Evolutionary conservation across 169 alveolate species (phyloP), one percentile per base, ranked within the genome.

Genomic region (Perkinsus chesapeaki): DNA sequence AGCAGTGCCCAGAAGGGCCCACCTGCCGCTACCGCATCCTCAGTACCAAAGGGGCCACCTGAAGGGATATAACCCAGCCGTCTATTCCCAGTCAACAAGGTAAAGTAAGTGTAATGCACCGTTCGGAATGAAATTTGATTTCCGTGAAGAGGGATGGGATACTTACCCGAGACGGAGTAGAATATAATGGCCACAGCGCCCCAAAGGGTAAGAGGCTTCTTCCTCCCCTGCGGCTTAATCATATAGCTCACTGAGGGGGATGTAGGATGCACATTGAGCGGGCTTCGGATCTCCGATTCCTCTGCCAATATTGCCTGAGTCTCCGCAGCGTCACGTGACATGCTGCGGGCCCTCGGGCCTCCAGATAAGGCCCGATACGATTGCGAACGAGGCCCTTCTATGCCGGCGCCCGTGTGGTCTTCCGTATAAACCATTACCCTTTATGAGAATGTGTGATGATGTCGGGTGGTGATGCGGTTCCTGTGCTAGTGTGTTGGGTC

Each of bases 191-290:
- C 82, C 12, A 60, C 82, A 20, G 82, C 82, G 12, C 82, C 82
- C 82, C 82, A 60, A 27, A 60, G 23, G 37, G 82, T 60, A 0
- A 60, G 82, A 5, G 82, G 82, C 31, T 60, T 60, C 82, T 60
- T 60, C 23, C 82, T 60, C 36, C 82, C 82, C 82, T 60, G 82
- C 27, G 82, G 82, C 31, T 60, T 60, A 5, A 60, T 60, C 82
- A 60, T 60, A 60, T 60, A 60, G 82, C 82, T 60, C 82, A 60
- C 82, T 60, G 82, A 60, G 27, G 82, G 82, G 82, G 82, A 60
- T 7, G 82, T 60, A 7, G 82, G 82, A 16, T 60, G 82, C 37
- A 60, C 82, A 9, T 12, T 7, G 37, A 60, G 27, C 3, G 82
- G 82, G 82, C 82, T 60, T 34, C 82, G 12, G 37, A 60, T 20